Percentiles rank a stretch among this genome's conserved stretches.
These are phyloP conservation scores for Geotrichum australiense DNA, from an alignment of 1,139 yeast species.

Conservation along the genomic window DNA sequence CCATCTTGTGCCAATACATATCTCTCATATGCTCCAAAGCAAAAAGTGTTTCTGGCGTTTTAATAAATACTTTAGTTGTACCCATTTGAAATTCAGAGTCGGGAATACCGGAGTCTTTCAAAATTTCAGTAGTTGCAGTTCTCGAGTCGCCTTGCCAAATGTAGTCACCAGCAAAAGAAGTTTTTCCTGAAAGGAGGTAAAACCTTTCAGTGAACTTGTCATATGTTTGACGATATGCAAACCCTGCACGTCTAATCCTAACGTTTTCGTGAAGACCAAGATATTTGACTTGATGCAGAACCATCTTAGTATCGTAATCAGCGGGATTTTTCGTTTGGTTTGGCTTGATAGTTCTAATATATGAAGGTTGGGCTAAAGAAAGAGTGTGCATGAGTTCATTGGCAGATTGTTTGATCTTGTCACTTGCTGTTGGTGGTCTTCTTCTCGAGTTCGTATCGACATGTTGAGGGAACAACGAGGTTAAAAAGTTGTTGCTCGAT, in stretches of 20 bases:
- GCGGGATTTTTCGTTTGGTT: constrained; percentile 87
- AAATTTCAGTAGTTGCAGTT: constrained; percentile 72
- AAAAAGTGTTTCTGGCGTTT: constrained; percentile 94
- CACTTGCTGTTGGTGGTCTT: constrained; percentile 96
- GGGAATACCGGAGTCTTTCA: constrained; percentile 77
- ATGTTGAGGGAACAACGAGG: constrained; percentile 68
- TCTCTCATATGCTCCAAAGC: constrained; percentile 96
- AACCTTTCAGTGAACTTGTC: constrained; percentile 97
- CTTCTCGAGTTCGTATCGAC: constrained; percentile 55
- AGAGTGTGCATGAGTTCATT: constrained; percentile 84
- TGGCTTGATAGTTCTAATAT: constrained; percentile 96
- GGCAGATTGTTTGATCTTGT: constrained; percentile 88
- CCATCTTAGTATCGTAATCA: constrained; percentile 85
- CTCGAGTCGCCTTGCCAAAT: constrained; percentile 88
- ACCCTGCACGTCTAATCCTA: constrained; percentile 96
- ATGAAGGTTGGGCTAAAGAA: constrained; percentile 86
- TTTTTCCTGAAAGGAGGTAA: constrained; percentile 75
- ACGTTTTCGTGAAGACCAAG: constrained; percentile 96
- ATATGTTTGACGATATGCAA: constrained; percentile 95
- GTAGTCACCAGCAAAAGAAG: constrained; percentile 97
- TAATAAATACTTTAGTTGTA: constrained; percentile 88
- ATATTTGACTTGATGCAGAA: constrained; percentile 91
- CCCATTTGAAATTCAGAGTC: constrained; percentile 83
- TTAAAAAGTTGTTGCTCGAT: constrained; percentile 61
- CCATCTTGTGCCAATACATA: constrained; percentile 97